Evolutionary conservation across 106 monocot genomes (phyloP).

Genomic region (Posidonia australis): DNA sequence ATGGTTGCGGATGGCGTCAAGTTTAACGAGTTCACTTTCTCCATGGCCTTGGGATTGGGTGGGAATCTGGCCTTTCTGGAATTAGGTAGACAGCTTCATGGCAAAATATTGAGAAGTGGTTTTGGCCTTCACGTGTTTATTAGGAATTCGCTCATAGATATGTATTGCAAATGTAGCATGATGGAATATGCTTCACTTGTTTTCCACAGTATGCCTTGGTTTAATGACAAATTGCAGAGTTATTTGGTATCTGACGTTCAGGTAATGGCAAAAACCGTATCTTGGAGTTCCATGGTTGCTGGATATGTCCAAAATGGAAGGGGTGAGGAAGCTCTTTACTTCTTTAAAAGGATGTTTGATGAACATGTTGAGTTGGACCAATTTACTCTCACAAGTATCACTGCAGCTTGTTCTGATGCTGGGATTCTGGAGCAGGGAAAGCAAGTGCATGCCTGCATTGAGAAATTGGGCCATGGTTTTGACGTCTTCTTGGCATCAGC

Average conservation of each 20-base stretch:
- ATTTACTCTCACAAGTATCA: slow-evolving; percentile 53
- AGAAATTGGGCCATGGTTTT: slow-evolving; percentile 47
- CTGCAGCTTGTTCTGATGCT: slow-evolving; percentile 50
- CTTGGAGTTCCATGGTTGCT: slow-evolving; percentile 62
- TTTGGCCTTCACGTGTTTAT: slow-evolving; percentile 32
- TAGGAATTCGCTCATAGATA: slow-evolving; percentile 58
- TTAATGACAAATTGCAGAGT: background rate
- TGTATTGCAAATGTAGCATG: slow-evolving; percentile 77
- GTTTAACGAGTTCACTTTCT: slow-evolving; percentile 55
- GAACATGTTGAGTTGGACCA: slow-evolving; percentile 27
- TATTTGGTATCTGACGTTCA: background rate
- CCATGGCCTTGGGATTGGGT: slow-evolving; percentile 43
- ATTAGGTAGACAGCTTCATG: slow-evolving; percentile 58
- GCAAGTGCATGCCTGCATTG: slow-evolving; percentile 53
- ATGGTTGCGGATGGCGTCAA: slow-evolving; percentile 36
- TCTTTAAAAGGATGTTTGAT: slow-evolving; percentile 38
- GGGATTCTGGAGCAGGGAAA: slow-evolving; percentile 53
- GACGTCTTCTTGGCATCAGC: slow-evolving; percentile 45
- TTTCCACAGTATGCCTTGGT: slow-evolving; percentile 22
- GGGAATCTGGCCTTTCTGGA: slow-evolving; percentile 31
- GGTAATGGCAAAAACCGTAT: slow-evolving; percentile 21
- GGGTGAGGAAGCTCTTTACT: slow-evolving; percentile 38
- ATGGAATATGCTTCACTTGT: slow-evolving; percentile 26
- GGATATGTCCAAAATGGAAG: slow-evolving; percentile 65
- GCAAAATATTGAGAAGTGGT: slow-evolving; percentile 29